Percentiles rank a stretch among this genome's conserved stretches.
These are phyloP conservation scores for Aureobasidium vineae DNA, from an alignment of 2,329 filamentous ascomycete species.

Conservation along the genomic window DNA sequence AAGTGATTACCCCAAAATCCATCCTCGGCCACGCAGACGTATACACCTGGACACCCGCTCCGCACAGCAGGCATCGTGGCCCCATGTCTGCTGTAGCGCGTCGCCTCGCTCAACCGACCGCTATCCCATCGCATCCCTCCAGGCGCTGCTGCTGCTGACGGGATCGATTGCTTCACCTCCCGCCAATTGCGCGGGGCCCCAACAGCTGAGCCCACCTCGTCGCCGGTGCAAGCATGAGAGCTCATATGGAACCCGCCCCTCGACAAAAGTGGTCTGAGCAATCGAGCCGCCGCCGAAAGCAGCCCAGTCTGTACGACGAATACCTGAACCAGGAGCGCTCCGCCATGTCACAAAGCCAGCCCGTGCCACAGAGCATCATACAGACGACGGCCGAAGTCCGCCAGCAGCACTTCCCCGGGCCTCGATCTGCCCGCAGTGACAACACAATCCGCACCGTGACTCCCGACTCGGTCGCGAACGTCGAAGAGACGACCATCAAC, in stretches of 20 bases:
- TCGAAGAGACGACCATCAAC: conserved; percentile 23
- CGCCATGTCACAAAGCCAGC: conserved; percentile 25
- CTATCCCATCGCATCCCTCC: background rate
- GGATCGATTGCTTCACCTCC: background rate
- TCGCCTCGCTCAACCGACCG: conserved; percentile 18
- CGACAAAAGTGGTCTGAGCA: conserved; percentile 31
- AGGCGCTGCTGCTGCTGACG: conserved; percentile 11
- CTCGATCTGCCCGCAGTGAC: conserved; percentile 20
- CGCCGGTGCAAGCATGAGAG: conserved; percentile 8
- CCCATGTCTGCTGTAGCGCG: conserved; percentile 27
- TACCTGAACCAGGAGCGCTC: conserved; percentile 34
- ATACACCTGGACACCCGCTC: conserved; percentile 15
- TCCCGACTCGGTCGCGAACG: conserved; percentile 50
- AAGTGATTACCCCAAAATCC: background rate
- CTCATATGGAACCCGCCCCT: conserved; percentile 17
- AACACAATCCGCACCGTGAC: conserved; percentile 63
- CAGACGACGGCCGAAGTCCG: background rate
- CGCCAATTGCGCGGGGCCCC: conserved; percentile 10
- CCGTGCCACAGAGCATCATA: conserved; percentile 8
- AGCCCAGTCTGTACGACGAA: conserved; percentile 38
- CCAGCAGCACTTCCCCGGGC: conserved; percentile 14
- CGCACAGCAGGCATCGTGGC: conserved; percentile 25
- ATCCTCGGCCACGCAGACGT: background rate
- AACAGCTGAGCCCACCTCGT: background rate
- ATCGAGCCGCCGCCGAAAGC: conserved; percentile 29